phyloP scores from a whole-genome alignment of 2,329 filamentous ascomycete genomes.

The Calycina herbarum region DNA sequence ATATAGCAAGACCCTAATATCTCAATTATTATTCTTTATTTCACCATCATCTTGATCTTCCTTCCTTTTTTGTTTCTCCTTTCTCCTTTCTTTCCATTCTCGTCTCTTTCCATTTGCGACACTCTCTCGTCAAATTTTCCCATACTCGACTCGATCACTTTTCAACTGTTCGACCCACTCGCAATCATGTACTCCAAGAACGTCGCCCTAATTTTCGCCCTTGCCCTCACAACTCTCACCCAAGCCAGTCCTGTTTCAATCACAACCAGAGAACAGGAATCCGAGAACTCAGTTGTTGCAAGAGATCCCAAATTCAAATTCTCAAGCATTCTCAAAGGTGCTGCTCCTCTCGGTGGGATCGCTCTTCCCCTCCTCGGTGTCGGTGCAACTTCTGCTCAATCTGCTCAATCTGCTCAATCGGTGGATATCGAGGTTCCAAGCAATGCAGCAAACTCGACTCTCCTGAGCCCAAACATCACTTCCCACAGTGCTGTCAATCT shows the following conservation, averaged over 20 bases:
- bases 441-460: not conserved
- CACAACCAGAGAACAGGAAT: not conserved
- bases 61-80: not conserved
- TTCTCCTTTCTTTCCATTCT: not conserved
- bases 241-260: not conserved
- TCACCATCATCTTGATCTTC: constrained; percentile 1
- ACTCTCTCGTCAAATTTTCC: not conserved
- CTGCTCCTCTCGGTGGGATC: not conserved
- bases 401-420: not conserved
- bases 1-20: not conserved
- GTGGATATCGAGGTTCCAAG: not conserved
- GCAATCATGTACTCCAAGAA: not conserved
- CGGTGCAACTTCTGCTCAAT: not conserved
- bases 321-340: not conserved
- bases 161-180: not conserved
- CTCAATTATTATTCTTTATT: not conserved
- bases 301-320: not conserved
- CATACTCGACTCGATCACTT: not conserved
- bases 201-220: constrained; percentile 1
- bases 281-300: not conserved
- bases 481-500: not conserved
- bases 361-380: not conserved
- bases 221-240: not conserved
- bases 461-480: not conserved
- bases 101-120: not conserved